phyloP scores from a whole-genome alignment of 2,329 filamentous ascomycete species.

The Mycosphaerella sp. region DNA sequence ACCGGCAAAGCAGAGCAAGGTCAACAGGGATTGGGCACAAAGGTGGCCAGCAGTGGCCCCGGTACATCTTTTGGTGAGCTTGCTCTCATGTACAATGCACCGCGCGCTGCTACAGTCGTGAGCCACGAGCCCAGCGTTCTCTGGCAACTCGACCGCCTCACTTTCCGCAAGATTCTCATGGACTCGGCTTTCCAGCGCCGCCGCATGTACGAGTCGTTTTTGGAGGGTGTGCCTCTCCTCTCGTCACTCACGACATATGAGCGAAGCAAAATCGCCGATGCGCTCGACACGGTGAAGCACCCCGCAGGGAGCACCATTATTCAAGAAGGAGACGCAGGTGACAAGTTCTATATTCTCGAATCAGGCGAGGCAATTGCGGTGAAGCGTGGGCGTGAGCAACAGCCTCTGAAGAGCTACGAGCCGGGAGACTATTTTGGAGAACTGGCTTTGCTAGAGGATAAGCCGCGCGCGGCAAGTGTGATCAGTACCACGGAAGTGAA shows the following conservation, averaged over 20 bases:
- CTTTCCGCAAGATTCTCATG: conserved; percentile 97
- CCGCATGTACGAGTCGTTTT: conserved; percentile 94
- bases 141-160: conserved; percentile 92
- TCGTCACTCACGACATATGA: conserved; percentile 82
- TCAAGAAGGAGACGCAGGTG: conserved; percentile 80
- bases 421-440: conserved; percentile 98
- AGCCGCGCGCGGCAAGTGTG: conserved; percentile 84
- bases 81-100: conserved; percentile 97
- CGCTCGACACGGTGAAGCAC: conserved; percentile 85
- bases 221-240: conserved; percentile 86
- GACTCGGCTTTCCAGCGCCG: conserved; percentile 93
- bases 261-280: conserved; percentile 94
- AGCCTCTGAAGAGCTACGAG: conserved; percentile 70
- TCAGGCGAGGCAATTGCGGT: conserved; percentile 78
- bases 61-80: conserved; percentile 95
- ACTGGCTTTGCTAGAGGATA: conserved; percentile 85
- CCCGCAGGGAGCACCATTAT: conserved; percentile 77
- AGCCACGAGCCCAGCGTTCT: conserved; percentile 76
- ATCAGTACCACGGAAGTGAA: conserved; percentile 81
- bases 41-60: conserved; percentile 73
- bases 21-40: conserved; percentile 70
- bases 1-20: conserved; percentile 73
- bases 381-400: conserved; percentile 63
- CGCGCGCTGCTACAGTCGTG: conserved; percentile 87
- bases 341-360: conserved; percentile 88